These are phyloP conservation scores for Aquilaria malaccensis DNA, from an alignment of 345 rosid genomes.

Conservation along the genomic window DNA sequence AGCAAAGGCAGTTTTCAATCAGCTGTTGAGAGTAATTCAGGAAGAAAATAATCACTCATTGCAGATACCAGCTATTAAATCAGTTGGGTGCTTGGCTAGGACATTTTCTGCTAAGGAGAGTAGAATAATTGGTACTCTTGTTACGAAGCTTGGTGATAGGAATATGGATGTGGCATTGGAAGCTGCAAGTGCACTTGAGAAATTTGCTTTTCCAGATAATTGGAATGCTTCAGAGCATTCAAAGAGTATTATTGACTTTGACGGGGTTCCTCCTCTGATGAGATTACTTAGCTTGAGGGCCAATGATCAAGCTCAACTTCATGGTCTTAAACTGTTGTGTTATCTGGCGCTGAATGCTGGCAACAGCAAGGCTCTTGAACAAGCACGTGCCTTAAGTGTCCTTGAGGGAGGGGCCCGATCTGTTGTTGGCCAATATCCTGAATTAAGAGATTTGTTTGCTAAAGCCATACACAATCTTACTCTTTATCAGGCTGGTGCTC, in stretches of 20 bases:
- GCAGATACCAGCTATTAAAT: constrained; percentile 35
- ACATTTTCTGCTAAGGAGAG: constrained; percentile 53
- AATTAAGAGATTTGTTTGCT: constrained; percentile 36
- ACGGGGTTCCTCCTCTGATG: constrained; percentile 41
- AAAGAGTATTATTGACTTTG: constrained; percentile 44
- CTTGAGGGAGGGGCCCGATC: constrained; percentile 41
- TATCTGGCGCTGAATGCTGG: constrained; percentile 48
- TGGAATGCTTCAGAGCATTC: constrained; percentile 47
- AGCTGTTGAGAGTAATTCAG: constrained; percentile 42
- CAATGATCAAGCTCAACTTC: constrained; percentile 27
- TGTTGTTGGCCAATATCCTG: constrained; percentile 37
- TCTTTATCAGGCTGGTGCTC: constrained; percentile 41
- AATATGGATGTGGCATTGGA: constrained; percentile 31
- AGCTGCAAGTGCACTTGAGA: constrained; percentile 48
- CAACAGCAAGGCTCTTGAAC: constrained; percentile 51
- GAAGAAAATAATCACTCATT: constrained; percentile 27
- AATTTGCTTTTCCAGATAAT: constrained; percentile 47
- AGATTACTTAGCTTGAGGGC: constrained; percentile 19
- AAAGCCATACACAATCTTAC: constrained; percentile 41
- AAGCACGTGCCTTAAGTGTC: constrained; percentile 40
- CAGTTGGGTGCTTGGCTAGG: constrained; percentile 52
- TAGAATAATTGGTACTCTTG: constrained; percentile 38
- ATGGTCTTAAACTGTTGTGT: constrained; percentile 38
- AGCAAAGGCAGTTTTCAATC: constrained; percentile 52
- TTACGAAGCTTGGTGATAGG: constrained; percentile 27